These are phyloP conservation scores for Diphasiastrum complanatum DNA, from an alignment of 83 land plant species.

Conservation along the genomic window DNA sequence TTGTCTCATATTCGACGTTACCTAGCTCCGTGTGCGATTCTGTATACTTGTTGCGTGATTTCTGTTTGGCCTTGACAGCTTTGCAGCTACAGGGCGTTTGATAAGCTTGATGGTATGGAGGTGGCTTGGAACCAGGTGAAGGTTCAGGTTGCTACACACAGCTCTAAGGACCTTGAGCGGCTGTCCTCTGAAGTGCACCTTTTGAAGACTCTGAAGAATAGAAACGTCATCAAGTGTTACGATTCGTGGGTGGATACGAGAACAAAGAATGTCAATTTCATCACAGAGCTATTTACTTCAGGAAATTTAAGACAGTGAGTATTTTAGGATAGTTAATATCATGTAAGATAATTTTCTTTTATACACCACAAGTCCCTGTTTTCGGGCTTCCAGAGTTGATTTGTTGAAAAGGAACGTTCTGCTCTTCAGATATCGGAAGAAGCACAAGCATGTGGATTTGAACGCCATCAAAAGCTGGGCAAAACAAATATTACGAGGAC, in stretches of 20 bases:
- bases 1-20: too few species aligned
- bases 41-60: not conserved
- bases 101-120: slow-evolving; percentile 12
- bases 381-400: not conserved
- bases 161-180: slow-evolving; percentile 9
- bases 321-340: too few species aligned
- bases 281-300: slow-evolving; percentile 13
- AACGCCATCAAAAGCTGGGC: not conserved
- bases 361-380: not conserved
- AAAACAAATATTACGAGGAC: too few species aligned
- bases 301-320: slow-evolving; percentile 12
- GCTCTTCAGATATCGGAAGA: too few species aligned
- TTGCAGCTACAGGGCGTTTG: slow-evolving; percentile 11
- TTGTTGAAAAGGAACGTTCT: not conserved
- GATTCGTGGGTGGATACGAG: slow-evolving; percentile 12
- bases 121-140: slow-evolving; percentile 18
- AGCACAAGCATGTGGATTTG: not conserved
- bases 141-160: not conserved
- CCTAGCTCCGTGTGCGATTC: not conserved
- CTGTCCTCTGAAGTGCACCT: slow-evolving; percentile 8
- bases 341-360: too few species aligned
- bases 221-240: slow-evolving; percentile 16
- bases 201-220: slow-evolving; percentile 10
- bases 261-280: slow-evolving; percentile 7
- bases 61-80: too few species aligned